A percentile compares a stretch with the other conserved stretches of the same genome.
Evolutionary conservation across 345 rosid genomes (phyloP).

Genomic region (Cardiospermum halicacabum): DNA sequence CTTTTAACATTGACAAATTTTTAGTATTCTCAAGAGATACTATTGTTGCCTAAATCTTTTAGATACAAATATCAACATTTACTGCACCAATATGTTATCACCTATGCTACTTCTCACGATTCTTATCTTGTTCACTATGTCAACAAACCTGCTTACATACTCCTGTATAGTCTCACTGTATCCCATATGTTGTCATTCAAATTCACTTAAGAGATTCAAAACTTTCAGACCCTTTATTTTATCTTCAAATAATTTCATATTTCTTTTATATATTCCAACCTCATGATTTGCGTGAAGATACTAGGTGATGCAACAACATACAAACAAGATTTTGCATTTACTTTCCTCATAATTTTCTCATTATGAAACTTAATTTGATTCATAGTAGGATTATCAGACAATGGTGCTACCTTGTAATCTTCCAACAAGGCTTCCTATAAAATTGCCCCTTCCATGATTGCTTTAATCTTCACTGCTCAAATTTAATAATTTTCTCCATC

Average conservation of each 20-base stretch:
- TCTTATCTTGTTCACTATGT: slow-evolving; percentile 1
- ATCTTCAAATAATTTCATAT: slow-evolving; percentile 8
- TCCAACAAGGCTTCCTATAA: no score
- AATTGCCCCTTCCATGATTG: no score
- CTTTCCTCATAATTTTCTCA: not conserved
- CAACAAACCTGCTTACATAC: not conserved
- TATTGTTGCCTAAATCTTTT: slow-evolving; percentile 1
- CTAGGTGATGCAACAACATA: not conserved
- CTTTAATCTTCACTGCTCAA: no score
- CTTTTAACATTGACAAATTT: not conserved
- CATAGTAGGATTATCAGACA: no score
- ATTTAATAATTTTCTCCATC: no score
- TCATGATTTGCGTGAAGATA: not conserved
- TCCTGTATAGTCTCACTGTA: not conserved
- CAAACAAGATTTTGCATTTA: slow-evolving; percentile 2
- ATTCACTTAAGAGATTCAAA: not conserved
- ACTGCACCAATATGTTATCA: not conserved
- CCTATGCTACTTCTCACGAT: not conserved
- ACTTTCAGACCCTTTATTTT: not conserved
- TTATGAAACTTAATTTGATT: not conserved
- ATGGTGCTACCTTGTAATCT: no score
- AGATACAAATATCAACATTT: slow-evolving; percentile 8
- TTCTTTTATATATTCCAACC: not conserved
- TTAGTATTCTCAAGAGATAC: no score
- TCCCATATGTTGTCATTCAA: not conserved